phyloP scores from a whole-genome alignment of 495 filamentous ascomycete species.

The Pyronema domesticum region DNA sequence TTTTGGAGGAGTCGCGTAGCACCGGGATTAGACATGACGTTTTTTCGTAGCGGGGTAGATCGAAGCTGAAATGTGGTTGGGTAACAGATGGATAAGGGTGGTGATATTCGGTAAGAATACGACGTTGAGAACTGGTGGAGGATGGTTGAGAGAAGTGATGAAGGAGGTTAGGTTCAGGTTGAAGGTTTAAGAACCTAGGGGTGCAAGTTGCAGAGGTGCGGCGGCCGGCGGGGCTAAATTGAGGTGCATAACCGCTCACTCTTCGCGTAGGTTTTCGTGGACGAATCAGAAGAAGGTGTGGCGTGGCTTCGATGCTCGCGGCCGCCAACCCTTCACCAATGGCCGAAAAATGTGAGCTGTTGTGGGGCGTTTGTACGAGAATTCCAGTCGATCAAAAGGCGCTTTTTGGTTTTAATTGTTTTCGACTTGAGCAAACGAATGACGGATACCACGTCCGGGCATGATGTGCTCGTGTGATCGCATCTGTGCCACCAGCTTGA shows the following conservation, averaged over 20 bases:
- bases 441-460: too few relatives aligned
- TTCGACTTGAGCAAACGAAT: too few relatives aligned
- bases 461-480: too few relatives aligned
- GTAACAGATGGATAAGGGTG: background rate
- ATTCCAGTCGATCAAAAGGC: too few relatives aligned
- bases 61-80: background rate
- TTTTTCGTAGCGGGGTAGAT: background rate
- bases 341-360: too few relatives aligned
- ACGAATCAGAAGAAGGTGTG: slow-evolving; percentile 4
- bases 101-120: background rate
- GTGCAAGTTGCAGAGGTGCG: background rate
- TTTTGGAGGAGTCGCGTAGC: slow-evolving; percentile 33
- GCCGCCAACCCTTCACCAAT: too few relatives aligned
- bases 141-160: background rate
- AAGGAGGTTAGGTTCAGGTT: background rate
- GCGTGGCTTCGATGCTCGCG: too few relatives aligned
- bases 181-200: background rate
- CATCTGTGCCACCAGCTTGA: too few relatives aligned
- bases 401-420: too few relatives aligned
- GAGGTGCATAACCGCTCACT: background rate
- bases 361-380: too few relatives aligned
- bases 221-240: background rate
- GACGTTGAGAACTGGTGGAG: background rate
- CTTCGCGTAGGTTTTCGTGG: too few relatives aligned
- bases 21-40: background rate